These are phyloP conservation scores for Alopecurus myosuroides DNA, from an alignment of 176 grass and related monocot species.

Conservation along the genomic window DNA sequence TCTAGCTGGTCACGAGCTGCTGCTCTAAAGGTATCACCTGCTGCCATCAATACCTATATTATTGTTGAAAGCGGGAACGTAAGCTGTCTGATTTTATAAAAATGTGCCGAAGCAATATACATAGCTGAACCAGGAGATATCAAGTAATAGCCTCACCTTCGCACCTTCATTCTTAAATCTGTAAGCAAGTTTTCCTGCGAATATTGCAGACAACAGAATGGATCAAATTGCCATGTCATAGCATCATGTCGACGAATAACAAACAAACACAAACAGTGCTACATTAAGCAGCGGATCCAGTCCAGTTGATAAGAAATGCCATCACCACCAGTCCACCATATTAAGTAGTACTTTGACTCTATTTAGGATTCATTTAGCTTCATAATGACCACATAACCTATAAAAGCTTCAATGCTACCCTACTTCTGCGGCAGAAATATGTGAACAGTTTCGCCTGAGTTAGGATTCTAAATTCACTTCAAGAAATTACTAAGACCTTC, in stretches of 20 bases:
- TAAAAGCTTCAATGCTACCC: not conserved
- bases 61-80: conserved; percentile 15
- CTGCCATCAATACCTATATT: conserved; percentile 86
- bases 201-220: conserved; percentile 10
- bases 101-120: not conserved
- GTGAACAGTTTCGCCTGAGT: not conserved
- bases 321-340: not conserved
- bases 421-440: not conserved
- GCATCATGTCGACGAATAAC: not conserved
- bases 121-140: not conserved
- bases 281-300: not conserved
- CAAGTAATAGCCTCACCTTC: conserved; percentile 46
- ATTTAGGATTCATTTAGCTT: not conserved
- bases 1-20: conserved; percentile 96
- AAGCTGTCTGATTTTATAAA: not conserved
- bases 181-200: conserved; percentile 90
- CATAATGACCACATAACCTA: not conserved
- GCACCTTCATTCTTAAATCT: conserved; percentile 95
- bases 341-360: not conserved
- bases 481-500: not conserved
- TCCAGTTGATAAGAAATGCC: not conserved
- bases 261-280: not conserved
- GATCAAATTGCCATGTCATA: conserved; percentile 10
- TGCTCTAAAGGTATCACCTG: conserved; percentile 93
- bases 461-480: not conserved